Evolutionary conservation across 768 basidiomycete species (phyloP).

Genomic region (Tricholoma hemisulphureum): DNA sequence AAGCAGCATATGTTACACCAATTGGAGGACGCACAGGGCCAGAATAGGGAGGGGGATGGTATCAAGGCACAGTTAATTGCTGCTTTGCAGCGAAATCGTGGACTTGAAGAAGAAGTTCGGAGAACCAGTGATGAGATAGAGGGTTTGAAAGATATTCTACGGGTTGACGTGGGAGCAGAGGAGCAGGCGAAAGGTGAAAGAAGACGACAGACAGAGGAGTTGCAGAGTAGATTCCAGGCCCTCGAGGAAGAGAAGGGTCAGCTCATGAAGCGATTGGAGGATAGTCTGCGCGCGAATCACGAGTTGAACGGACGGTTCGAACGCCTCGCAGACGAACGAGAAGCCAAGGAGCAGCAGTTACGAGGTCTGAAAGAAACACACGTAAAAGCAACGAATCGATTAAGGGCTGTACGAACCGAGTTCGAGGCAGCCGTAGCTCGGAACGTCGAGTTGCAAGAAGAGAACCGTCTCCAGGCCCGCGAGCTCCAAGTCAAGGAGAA

Average conservation of each 20-base stretch:
- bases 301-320: constrained; percentile 1
- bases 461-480: neutral
- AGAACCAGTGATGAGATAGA: neutral
- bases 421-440: neutral
- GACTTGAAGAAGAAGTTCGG: neutral
- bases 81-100: neutral
- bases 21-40: neutral
- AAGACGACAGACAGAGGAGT: neutral
- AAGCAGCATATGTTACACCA: neutral
- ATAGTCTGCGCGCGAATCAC: neutral
- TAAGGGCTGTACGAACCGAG: constrained; percentile 1
- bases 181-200: constrained; percentile 7
- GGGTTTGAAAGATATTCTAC: neutral
- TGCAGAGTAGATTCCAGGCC: neutral
- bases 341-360: neutral
- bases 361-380: neutral
- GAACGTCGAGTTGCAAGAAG: neutral
- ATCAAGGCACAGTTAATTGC: neutral
- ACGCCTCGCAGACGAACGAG: neutral
- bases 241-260: neutral
- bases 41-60: neutral
- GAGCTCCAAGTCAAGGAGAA: constrained; percentile 13
- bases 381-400: neutral
- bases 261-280: neutral
- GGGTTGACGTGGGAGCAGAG: neutral